phyloP scores from a whole-genome alignment of 2,329 filamentous ascomycete genomes.

The Aspergillus nomiae region DNA sequence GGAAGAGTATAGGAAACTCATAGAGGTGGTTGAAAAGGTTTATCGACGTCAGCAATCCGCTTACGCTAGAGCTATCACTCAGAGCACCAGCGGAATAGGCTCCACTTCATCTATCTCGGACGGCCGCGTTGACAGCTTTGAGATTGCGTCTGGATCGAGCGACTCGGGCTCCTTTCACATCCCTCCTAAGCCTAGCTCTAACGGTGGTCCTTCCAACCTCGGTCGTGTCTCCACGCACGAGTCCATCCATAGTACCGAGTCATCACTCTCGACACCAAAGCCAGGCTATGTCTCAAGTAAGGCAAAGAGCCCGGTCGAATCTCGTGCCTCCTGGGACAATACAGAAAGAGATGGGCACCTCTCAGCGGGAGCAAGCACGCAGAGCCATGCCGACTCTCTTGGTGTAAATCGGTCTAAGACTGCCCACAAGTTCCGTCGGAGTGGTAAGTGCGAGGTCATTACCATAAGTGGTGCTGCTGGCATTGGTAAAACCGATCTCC shows the following conservation, averaged over 20 bases:
- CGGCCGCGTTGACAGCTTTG: constrained; percentile 49
- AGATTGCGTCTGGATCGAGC: constrained; percentile 56
- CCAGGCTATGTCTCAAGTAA: constrained; percentile 27
- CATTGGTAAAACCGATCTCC: constrained; percentile 62
- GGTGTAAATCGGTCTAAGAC: constrained; percentile 42
- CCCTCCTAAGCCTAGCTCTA: constrained; percentile 42
- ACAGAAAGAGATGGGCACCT: constrained; percentile 43
- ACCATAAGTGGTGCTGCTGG: constrained; percentile 60
- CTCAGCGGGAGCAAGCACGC: constrained; percentile 32
- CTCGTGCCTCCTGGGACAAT: constrained; percentile 37
- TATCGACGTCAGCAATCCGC: constrained; percentile 62
- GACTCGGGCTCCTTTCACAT: constrained; percentile 53
- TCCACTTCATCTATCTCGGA: constrained; percentile 58
- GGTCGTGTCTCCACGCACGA: constrained; percentile 36
- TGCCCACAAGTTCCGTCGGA: constrained; percentile 52
- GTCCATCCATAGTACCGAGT: constrained; percentile 38
- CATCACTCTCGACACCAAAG: constrained; percentile 35
- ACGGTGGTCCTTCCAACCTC: constrained; percentile 30
- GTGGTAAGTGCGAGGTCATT: constrained; percentile 62
- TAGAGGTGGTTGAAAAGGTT: constrained; percentile 75
- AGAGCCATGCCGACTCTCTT: constrained; percentile 35
- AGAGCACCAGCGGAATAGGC: constrained; percentile 48
- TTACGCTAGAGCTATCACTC: constrained; percentile 33
- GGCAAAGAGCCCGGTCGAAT: constrained; percentile 41
- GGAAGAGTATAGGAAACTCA: constrained; percentile 68